Percentiles rank a stretch among this genome's conserved stretches.
Evolutionary conservation across 306 rosid genomes (phyloP).

Genomic region (Canavalia gladiata): DNA sequence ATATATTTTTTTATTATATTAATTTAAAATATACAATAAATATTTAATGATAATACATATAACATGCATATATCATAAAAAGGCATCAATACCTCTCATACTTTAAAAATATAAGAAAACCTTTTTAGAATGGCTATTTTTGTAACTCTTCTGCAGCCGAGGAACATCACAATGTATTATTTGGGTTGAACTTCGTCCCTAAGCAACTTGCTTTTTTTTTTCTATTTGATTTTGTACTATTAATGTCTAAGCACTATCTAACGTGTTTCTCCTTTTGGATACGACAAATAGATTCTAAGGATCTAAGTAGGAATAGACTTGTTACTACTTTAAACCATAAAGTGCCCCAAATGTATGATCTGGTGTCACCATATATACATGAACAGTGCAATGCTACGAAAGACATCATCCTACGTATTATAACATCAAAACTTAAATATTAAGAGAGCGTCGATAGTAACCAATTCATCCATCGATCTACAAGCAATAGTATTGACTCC

Average conservation of each 20-base stretch:
- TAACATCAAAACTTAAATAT: background rate
- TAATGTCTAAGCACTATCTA: background rate
- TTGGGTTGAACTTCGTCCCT: background rate
- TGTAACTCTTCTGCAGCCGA: background rate
- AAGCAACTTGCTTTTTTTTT: constrained; percentile 10
- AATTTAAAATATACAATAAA: too few species aligned
- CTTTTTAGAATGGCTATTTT: background rate
- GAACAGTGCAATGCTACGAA: background rate
- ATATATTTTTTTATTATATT: too few species aligned
- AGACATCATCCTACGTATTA: background rate
- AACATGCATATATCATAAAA: too few species aligned
- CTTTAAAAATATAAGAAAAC: too few species aligned
- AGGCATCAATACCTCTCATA: too few species aligned
- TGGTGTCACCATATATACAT: background rate
- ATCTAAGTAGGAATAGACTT: background rate
- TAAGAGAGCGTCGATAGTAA: background rate
- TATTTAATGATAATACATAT: too few species aligned
- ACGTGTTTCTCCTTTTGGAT: constrained; percentile 24
- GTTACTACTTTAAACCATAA: background rate
- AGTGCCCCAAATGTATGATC: background rate
- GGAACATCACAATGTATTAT: background rate
- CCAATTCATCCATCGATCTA: too few species aligned
- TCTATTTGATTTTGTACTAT: background rate
- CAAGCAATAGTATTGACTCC: too few species aligned
- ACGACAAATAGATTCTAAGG: constrained; percentile 2